These are phyloP conservation scores for Fusarium sacchari DNA, from an alignment of 2,329 filamentous ascomycete genomes.

Conservation along the genomic window DNA sequence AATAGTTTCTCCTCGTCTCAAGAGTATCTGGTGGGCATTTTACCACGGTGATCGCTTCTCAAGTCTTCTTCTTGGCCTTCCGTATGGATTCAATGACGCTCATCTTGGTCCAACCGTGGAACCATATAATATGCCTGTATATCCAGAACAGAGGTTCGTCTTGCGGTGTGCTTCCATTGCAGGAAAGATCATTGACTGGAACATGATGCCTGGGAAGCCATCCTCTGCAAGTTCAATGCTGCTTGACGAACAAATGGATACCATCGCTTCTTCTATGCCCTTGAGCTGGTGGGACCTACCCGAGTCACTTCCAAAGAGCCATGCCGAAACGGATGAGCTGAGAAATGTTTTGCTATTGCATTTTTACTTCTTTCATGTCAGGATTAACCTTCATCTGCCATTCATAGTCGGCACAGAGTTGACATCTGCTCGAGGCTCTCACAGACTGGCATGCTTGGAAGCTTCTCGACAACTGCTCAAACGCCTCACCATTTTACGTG, in stretches of 20 bases:
- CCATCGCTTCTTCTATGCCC: not conserved
- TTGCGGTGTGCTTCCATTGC: not conserved
- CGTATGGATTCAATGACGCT: not conserved
- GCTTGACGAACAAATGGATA: not conserved
- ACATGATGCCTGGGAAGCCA: not conserved
- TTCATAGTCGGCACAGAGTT: not conserved
- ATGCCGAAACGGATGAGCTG: not conserved
- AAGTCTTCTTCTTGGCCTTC: not conserved
- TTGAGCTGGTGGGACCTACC: not conserved
- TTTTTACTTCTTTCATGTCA: not conserved
- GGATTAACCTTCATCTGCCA: not conserved
- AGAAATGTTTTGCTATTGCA: not conserved
- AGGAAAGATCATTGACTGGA: not conserved
- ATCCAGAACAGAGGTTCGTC: not conserved
- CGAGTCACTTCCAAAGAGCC: not conserved
- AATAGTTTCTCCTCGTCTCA: not conserved
- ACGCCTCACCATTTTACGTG: not conserved
- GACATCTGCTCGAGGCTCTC: not conserved
- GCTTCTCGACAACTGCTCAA: not conserved
- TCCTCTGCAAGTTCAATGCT: not conserved
- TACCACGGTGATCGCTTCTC: not conserved
- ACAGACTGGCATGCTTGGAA: not conserved
- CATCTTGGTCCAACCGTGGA: not conserved
- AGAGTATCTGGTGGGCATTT: not conserved
- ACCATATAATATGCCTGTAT: not conserved